These are phyloP conservation scores for Malassezia caprae DNA, from an alignment of 1,284 basidiomycete species.

Conservation along the genomic window DNA sequence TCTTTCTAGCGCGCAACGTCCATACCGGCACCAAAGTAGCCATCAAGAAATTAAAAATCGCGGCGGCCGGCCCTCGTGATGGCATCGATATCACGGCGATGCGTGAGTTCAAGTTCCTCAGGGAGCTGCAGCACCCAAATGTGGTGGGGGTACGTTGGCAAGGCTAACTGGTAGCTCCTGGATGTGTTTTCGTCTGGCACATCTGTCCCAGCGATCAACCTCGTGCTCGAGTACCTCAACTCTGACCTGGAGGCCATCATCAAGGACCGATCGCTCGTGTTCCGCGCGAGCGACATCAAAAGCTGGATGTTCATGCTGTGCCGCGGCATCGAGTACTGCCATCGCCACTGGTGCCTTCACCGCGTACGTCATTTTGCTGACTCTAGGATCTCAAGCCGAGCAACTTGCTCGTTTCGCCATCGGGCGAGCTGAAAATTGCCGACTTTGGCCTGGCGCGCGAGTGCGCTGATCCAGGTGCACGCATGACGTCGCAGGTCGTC, in stretches of 20 bases:
- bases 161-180: constrained; percentile 59
- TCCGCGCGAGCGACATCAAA: constrained; percentile 91
- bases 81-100: constrained; percentile 98
- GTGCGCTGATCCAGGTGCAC: constrained; percentile 78
- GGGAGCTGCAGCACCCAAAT: constrained; percentile 86
- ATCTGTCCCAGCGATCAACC: constrained; percentile 63
- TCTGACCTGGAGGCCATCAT: constrained; percentile 97
- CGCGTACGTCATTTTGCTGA: constrained; percentile 56
- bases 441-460: constrained; percentile 98
- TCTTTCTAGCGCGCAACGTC: constrained; percentile 57
- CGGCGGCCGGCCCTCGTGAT: constrained; percentile 69
- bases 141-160: constrained; percentile 65
- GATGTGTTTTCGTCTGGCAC: constrained; percentile 95
- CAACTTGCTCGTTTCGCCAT: constrained; percentile 83
- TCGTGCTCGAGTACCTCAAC: constrained; percentile 92
- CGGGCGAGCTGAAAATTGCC: constrained; percentile 88
- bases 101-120: constrained; percentile 91
- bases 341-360: constrained; percentile 84
- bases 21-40: constrained; percentile 69
- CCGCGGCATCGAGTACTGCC: constrained; percentile 90
- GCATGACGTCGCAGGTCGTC: constrained; percentile 97
- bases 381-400: constrained; percentile 81
- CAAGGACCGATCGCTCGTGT: constrained; percentile 79
- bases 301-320: constrained; percentile 98
- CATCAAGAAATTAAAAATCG: constrained; percentile 73